Conservation (phyloP, 768 basidiomycete genomes). For the Leccinellum albellum region DNA sequence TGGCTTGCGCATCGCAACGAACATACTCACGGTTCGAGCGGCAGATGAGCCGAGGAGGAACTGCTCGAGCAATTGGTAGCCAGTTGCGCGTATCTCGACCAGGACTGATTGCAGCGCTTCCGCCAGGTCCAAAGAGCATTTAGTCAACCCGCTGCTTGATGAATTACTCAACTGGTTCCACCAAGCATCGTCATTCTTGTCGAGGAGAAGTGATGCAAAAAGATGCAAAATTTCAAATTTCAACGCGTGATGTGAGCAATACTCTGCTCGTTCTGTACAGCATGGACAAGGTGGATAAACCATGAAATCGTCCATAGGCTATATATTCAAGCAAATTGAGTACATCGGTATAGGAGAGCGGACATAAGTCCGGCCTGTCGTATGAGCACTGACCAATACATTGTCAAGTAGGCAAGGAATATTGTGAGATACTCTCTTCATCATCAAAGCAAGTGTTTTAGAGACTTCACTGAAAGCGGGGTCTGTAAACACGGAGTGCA, state of each 20-base stretch:
- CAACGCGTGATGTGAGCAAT: constrained; percentile 28
- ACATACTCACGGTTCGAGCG: constrained; percentile 24
- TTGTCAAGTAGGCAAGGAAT: constrained; percentile 8
- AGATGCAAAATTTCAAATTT: constrained; percentile 43
- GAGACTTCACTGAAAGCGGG: constrained; percentile 10
- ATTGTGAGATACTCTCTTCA: constrained; percentile 10
- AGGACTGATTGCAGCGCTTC: constrained; percentile 24
- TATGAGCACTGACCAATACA: constrained; percentile 29
- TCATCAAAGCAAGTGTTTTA: constrained; percentile 9
- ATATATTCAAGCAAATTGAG: constrained; percentile 25
- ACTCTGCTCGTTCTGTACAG: constrained; percentile 24
- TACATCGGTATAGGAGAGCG: constrained; percentile 14
- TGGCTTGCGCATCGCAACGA: background rate
- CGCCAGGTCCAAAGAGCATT: constrained; percentile 8
- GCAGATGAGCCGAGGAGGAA: constrained; percentile 11
- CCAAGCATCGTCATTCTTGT: constrained; percentile 25
- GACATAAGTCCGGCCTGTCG: constrained; percentile 12
- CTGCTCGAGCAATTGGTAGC: constrained; percentile 18
- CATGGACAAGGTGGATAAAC: constrained; percentile 34
- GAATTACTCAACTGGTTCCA: constrained; percentile 1
- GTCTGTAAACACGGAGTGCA: constrained; percentile 20
- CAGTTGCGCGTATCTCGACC: constrained; percentile 16
- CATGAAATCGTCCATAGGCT: constrained; percentile 53
- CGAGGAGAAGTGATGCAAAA: constrained; percentile 37
- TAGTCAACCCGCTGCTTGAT: background rate